Conservation (phyloP, 257 asterid species). For the Ophiorrhiza pumila region DNA sequence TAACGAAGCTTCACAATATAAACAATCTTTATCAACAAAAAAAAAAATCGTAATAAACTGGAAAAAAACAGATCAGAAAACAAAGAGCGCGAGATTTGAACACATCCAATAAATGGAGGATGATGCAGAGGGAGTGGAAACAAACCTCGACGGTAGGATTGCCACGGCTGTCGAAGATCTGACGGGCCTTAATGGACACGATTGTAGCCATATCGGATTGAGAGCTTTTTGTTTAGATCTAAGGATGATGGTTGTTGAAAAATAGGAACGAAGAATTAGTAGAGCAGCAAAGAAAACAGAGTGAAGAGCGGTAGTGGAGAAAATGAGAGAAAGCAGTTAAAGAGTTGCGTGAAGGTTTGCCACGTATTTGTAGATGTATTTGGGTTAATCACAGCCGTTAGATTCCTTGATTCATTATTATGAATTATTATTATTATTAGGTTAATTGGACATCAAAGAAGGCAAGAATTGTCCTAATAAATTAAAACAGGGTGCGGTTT, state of each 20-base stretch:
- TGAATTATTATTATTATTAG: not conserved
- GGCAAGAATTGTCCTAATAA: conserved; percentile 24
- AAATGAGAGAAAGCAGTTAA: too few relatives aligned
- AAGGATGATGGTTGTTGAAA: too few relatives aligned
- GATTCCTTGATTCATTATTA: conserved; percentile 18
- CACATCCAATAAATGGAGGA: not conserved
- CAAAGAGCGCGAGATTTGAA: not conserved
- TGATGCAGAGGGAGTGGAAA: not conserved
- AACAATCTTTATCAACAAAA: not conserved
- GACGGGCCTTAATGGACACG: conserved; percentile 61
- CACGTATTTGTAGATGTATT: conserved; percentile 32
- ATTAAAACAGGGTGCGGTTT: not conserved
- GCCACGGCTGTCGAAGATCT: conserved; percentile 90
- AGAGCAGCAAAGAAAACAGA: not conserved
- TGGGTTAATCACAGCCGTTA: conserved; percentile 45
- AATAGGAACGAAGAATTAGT: too few relatives aligned
- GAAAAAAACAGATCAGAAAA: conserved; percentile 4
- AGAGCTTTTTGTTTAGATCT: not conserved
- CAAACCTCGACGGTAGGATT: conserved; percentile 84
- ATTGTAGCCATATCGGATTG: conserved; percentile 56
- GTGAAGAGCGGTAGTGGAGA: too few relatives aligned
- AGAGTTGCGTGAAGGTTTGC: not conserved
- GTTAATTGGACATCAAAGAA: conserved; percentile 31
- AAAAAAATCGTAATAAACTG: not conserved
- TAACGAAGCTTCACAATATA: not conserved